Conservation (phyloP, 2,329 filamentous ascomycete species). For the Phyllosticta citrichinensis region DNA sequence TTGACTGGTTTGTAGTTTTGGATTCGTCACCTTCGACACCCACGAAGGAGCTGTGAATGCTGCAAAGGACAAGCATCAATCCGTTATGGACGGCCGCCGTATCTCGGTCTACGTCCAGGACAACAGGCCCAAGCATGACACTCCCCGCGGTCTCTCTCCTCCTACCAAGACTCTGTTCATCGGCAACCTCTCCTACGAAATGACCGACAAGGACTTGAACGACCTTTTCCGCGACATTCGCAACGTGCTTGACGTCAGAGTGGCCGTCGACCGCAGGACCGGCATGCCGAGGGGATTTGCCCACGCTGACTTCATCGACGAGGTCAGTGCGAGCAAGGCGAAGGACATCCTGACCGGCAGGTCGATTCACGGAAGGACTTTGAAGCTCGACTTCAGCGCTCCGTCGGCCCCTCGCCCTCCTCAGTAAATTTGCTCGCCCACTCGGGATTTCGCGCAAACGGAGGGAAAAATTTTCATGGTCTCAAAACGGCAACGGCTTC, state of each 20-base stretch:
- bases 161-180: slow-evolving; percentile 65
- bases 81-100: slow-evolving; percentile 53
- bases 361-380: slow-evolving; percentile 53
- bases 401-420: neutral
- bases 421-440: neutral
- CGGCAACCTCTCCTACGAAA: slow-evolving; percentile 78
- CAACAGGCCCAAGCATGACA: neutral
- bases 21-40: slow-evolving; percentile 51
- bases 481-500: neutral
- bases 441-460: neutral
- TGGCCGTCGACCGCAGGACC: slow-evolving; percentile 71
- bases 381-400: slow-evolving; percentile 57
- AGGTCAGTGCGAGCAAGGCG: slow-evolving; percentile 54
- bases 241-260: slow-evolving; percentile 65
- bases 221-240: slow-evolving; percentile 60
- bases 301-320: slow-evolving; percentile 67
- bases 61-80: slow-evolving; percentile 48
- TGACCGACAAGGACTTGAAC: slow-evolving; percentile 75
- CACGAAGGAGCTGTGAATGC: slow-evolving; percentile 46
- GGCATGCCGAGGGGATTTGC: slow-evolving; percentile 76
- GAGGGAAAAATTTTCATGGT: neutral
- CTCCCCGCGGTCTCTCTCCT: slow-evolving; percentile 3
- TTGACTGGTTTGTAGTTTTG: slow-evolving; percentile 43
- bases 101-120: slow-evolving; percentile 51
- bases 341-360: slow-evolving; percentile 46